Evolutionary conservation across 2,329 filamentous ascomycete genomes (phyloP), one percentile per base, ranked within the genome.

Genomic region (Cytospora leucostoma): DNA sequence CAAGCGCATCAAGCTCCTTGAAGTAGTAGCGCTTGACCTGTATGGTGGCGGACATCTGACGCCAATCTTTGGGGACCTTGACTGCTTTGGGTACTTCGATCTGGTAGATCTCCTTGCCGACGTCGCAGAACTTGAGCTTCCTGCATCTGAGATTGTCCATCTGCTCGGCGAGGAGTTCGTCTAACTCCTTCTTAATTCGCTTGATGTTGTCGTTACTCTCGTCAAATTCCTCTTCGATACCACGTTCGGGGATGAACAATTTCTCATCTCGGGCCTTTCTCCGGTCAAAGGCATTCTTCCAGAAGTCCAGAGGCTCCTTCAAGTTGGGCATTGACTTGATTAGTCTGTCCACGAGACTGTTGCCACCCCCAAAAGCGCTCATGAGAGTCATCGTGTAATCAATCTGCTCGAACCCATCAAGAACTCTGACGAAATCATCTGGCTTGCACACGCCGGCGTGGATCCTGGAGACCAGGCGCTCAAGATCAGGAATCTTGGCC

Each of bases 331-430:
- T 97, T 0, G 89, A 84, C 0, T 85, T 78, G 51, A 98, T 87
- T 47, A 99, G 84, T 59, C 93, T 88, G 63, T 93, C 91, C 50
- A 99, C 89, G 3, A 98, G 83, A 2, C 92, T 91, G 56, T 92
- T 89, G 2, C 89, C 91, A n/a, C 88, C 85, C 59, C 88, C 86
- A 70, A 91, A 90, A 10, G 88, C 83, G 54, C 84, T 82, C 1
- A 98, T 83, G 27, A 98, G 82, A 58, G 87, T 85, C 83, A 97
- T 92, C 0, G 93, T 96, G 74, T 97, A 95, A 67, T 97, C 93
- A 53, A 99, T 98, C 76, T 97, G 94, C 78, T 98, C 95, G 70
- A 97, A 99, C 0, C 95, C 95, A 74, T 98, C 93, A 0, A 99
- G 81, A 0, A 98, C 94, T 55, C 88, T 90, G 53, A 98, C 87